Percentiles rank a stretch among this genome's conserved stretches.
phyloP scores from a whole-genome alignment of 2,329 filamentous ascomycete species.

The Lachnellula hyalina region DNA sequence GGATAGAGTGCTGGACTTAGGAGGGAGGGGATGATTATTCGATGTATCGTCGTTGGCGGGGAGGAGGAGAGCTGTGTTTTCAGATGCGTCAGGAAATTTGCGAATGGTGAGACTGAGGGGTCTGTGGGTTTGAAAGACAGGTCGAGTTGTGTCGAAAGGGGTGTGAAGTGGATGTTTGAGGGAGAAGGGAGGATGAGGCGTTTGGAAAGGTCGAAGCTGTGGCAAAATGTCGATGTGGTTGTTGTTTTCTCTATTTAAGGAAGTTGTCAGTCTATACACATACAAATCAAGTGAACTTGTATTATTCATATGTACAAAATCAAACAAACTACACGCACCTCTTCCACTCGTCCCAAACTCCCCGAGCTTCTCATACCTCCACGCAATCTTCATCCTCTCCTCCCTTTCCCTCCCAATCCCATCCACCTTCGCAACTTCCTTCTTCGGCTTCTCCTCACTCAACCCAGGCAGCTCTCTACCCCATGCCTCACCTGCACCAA shows the following conservation, averaged over 20 bases:
- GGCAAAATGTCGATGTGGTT: constrained; percentile 51
- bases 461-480: constrained; percentile 76
- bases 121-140: constrained; percentile 29
- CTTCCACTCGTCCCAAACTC: constrained; percentile 51
- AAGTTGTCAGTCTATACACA: constrained; percentile 19
- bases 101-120: constrained; percentile 50
- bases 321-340: constrained; percentile 33
- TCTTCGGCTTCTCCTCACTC: constrained; percentile 35
- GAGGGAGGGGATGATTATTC: constrained; percentile 77
- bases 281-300: constrained; percentile 5
- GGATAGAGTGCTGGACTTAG: constrained; percentile 84
- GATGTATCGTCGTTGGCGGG: constrained; percentile 61
- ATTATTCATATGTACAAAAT: constrained; percentile 49
- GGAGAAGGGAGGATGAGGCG: constrained; percentile 53
- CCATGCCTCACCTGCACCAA: constrained; percentile 78
- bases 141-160: constrained; percentile 31
- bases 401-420: constrained; percentile 33
- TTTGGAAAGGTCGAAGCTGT: constrained; percentile 67
- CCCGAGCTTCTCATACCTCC: constrained; percentile 86
- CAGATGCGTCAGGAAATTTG: constrained; percentile 56
- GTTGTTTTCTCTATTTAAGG: constrained; percentile 6
- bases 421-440: constrained; percentile 13
- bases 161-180: constrained; percentile 47
- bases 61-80: constrained; percentile 51
- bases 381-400: constrained; percentile 97